A percentile compares a stretch with the other conserved stretches of the same genome.
Evolutionary conservation across 768 basidiomycete species (phyloP).

Genomic region (Lactifluus subvellereus): DNA sequence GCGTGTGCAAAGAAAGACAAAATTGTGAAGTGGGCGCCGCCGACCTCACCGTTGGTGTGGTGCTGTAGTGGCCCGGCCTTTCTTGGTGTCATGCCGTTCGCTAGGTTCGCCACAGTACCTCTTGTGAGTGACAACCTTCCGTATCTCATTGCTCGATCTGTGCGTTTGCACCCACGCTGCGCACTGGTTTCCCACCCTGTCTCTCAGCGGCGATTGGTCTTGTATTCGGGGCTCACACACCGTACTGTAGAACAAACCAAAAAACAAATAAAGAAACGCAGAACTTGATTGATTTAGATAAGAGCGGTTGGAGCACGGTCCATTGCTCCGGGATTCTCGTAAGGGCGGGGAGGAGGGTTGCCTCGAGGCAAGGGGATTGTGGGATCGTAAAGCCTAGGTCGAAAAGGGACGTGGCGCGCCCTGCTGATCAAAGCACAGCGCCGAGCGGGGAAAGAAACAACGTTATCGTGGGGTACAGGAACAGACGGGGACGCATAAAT

Average conservation of each 20-base stretch:
- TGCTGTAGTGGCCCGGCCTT: too few relatives aligned
- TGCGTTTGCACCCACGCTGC: neutral
- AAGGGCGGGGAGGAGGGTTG: neutral
- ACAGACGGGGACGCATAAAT: slow-evolving; percentile 9
- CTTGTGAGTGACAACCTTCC: too few relatives aligned
- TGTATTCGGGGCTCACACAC: neutral
- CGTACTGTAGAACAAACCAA: neutral
- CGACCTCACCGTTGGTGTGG: too few relatives aligned
- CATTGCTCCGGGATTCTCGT: neutral
- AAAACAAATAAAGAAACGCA: neutral
- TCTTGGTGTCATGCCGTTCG: too few relatives aligned
- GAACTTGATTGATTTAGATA: neutral
- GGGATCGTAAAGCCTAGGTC: neutral
- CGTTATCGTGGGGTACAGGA: slow-evolving; percentile 1
- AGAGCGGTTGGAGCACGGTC: neutral
- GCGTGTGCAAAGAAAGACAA: too few relatives aligned
- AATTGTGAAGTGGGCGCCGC: too few relatives aligned
- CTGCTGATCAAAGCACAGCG: neutral
- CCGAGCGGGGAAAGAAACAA: neutral
- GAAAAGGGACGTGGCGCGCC: slow-evolving; percentile 4
- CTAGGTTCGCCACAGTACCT: too few relatives aligned
- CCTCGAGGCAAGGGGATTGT: slow-evolving; percentile 11
- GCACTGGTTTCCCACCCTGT: neutral
- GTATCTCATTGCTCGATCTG: neutral
- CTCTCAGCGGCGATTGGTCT: neutral